These are phyloP conservation scores for Boletales sp. DNA, from an alignment of 768 basidiomycete species.

Conservation along the genomic window DNA sequence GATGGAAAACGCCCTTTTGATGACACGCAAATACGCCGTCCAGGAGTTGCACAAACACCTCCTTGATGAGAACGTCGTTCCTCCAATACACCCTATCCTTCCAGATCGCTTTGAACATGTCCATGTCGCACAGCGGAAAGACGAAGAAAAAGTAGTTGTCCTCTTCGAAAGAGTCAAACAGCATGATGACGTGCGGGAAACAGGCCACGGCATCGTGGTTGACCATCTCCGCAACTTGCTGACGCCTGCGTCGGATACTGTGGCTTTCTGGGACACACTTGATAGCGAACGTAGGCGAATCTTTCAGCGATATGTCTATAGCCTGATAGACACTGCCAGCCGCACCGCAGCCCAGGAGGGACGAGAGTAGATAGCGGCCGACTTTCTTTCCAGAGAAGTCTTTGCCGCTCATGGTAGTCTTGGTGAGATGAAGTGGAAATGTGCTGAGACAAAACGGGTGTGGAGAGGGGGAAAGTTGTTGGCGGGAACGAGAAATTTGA, in stretches of 20 bases:
- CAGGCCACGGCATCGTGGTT: slow-evolving; percentile 46
- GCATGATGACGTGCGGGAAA: slow-evolving; percentile 55
- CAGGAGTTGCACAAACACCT: slow-evolving; percentile 69
- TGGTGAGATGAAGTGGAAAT: too few relatives aligned
- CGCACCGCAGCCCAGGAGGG: slow-evolving; percentile 67
- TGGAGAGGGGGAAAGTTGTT: too few relatives aligned
- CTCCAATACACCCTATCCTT: slow-evolving; percentile 46
- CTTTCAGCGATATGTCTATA: slow-evolving; percentile 43
- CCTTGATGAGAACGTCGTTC: slow-evolving; percentile 59
- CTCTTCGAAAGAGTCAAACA: slow-evolving; percentile 61
- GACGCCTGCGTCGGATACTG: slow-evolving; percentile 47
- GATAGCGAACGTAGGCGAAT: slow-evolving; percentile 54
- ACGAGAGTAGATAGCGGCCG: slow-evolving; percentile 58
- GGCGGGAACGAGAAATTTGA: too few relatives aligned
- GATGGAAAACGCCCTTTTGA: slow-evolving; percentile 66
- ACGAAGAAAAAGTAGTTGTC: slow-evolving; percentile 63
- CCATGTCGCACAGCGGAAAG: slow-evolving; percentile 57
- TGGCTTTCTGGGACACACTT: slow-evolving; percentile 64
- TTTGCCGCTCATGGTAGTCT: not conserved
- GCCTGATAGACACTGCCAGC: slow-evolving; percentile 79
- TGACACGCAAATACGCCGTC: slow-evolving; percentile 79
- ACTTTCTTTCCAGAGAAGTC: slow-evolving; percentile 50
- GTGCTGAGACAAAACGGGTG: too few relatives aligned
- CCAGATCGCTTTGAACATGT: slow-evolving; percentile 62
- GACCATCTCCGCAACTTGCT: slow-evolving; percentile 66